Conservation (phyloP, 345 rosid genomes). For the Cardamine occulta region DNA sequence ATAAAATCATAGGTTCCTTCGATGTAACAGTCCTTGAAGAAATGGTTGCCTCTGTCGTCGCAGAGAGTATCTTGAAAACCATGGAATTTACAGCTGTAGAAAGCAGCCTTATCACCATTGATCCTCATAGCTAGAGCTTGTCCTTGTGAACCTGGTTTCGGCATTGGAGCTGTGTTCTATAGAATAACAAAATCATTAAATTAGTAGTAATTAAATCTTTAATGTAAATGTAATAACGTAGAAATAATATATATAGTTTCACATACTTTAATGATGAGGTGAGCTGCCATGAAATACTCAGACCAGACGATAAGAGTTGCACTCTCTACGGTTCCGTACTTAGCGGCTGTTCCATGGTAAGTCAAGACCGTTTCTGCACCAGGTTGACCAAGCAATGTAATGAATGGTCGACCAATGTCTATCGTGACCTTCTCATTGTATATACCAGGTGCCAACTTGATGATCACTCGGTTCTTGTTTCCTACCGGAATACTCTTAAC, state of each 20-base stretch:
- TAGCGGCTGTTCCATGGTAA: conserved; percentile 50
- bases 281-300: conserved; percentile 38
- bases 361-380: conserved; percentile 46
- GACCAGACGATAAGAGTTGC: conserved; percentile 43
- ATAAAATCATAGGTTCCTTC: conserved; percentile 85
- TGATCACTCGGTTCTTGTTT: conserved; percentile 58
- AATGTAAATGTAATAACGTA: not conserved
- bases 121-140: conserved; percentile 61
- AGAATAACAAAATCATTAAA: not conserved
- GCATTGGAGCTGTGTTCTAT: conserved; percentile 61
- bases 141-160: conserved; percentile 46
- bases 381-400: conserved; percentile 59
- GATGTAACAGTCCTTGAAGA: conserved; percentile 70
- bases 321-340: conserved; percentile 53
- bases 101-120: conserved; percentile 53
- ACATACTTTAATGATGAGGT: conserved; percentile 37
- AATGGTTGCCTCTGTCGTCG: conserved; percentile 58
- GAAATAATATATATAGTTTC: not conserved
- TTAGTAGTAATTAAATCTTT: not conserved
- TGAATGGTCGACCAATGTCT: conserved; percentile 48
- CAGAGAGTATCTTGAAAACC: conserved; percentile 63
- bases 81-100: conserved; percentile 46
- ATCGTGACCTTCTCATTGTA: conserved; percentile 64
- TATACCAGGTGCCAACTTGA: conserved; percentile 54
- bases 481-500: conserved; percentile 53